Conservation (phyloP, 345 rosid species). For the Noccaea bulbosa region DNA sequence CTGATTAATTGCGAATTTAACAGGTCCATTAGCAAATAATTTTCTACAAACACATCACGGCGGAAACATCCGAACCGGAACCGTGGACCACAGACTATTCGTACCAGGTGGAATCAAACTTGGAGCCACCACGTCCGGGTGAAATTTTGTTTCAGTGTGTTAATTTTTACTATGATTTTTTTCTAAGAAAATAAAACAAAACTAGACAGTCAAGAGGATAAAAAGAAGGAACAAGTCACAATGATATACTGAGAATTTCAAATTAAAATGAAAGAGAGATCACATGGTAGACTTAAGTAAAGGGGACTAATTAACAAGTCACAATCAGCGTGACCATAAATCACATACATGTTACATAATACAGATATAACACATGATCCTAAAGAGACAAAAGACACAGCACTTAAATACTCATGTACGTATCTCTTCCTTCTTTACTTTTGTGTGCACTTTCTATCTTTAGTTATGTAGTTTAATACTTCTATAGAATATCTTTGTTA, state of each 20-base stretch:
- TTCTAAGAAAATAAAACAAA: no score
- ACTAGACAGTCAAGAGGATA: no score
- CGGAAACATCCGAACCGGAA: no score
- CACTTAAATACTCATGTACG: conserved; percentile 1
- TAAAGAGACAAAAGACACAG: conserved; percentile 10
- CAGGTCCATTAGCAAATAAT: no score
- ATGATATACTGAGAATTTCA: neutral
- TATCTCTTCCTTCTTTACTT: conserved; percentile 10
- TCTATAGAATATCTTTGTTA: neutral
- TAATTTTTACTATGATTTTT: no score
- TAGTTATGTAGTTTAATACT: conserved; percentile 15
- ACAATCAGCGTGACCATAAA: conserved; percentile 28
- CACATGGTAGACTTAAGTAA: conserved; percentile 35
- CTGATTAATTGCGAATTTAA: no score
- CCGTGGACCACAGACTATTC: no score
- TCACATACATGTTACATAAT: conserved; percentile 14
- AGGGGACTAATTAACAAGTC: conserved; percentile 34
- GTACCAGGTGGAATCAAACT: no score
- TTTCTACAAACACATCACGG: no score
- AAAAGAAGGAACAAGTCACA: no score
- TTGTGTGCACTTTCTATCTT: conserved; percentile 27
- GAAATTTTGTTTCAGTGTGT: no score
- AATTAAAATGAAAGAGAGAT: conserved; percentile 24
- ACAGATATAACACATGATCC: neutral
- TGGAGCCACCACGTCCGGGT: no score